Percentiles rank a stretch among this genome's conserved stretches.
Evolutionary conservation across 1,284 basidiomycete species (phyloP).

Genomic region (Gymnopus androsaceus): DNA sequence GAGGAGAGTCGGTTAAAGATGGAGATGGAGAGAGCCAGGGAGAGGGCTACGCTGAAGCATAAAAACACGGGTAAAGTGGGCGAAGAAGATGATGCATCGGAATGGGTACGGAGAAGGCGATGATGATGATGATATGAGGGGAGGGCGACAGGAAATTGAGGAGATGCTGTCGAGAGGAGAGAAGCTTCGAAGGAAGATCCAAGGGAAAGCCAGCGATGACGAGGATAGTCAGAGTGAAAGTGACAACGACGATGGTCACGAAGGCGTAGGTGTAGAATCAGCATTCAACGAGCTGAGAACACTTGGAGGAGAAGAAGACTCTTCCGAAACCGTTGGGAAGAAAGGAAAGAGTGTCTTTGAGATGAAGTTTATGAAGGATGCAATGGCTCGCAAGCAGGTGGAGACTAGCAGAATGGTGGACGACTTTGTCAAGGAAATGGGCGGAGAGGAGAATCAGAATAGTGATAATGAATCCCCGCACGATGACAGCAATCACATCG

Average conservation of each 20-base stretch:
- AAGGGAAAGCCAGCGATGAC: constrained; percentile 53
- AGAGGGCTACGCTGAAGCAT: constrained; percentile 85
- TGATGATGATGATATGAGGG: constrained; percentile 74
- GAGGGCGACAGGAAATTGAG: constrained; percentile 72
- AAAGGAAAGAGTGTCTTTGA: constrained; percentile 70
- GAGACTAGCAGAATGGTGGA: constrained; percentile 64
- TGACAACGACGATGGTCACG: constrained; percentile 48
- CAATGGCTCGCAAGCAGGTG: constrained; percentile 67
- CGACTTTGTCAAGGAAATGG: constrained; percentile 72
- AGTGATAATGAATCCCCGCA: constrained; percentile 38
- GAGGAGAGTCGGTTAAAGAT: constrained; percentile 64
- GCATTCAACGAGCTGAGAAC: constrained; percentile 76
- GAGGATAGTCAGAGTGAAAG: constrained; percentile 53
- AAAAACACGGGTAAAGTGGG: constrained; percentile 85
- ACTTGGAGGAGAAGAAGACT: constrained; percentile 45
- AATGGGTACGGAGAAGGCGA: constrained; percentile 64
- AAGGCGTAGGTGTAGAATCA: constrained; percentile 47
- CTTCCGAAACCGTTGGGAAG: constrained; percentile 35
- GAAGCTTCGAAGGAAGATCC: constrained; percentile 70
- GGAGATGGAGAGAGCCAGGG: constrained; percentile 79
- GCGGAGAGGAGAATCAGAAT: constrained; percentile 36
- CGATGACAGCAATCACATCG: constrained; percentile 21
- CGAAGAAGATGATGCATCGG: constrained; percentile 66
- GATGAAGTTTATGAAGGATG: constrained; percentile 97
- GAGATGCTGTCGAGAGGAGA: constrained; percentile 81